Conservation (phyloP, 495 filamentous ascomycete genomes). For the Achaetomiella virescens region DNA sequence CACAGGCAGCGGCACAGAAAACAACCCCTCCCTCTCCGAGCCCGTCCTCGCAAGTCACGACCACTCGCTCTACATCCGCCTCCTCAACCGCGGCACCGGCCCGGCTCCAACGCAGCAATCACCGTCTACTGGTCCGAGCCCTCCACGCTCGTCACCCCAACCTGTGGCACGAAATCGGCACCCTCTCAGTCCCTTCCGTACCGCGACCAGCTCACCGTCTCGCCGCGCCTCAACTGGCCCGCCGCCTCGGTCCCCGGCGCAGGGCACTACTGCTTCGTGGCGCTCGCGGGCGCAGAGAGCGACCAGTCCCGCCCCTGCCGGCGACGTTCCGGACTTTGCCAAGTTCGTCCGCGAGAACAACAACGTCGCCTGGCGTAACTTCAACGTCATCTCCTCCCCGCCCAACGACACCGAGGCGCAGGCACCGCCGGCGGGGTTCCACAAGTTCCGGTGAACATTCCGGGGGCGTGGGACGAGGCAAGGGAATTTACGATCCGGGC, state of each 20-base stretch:
- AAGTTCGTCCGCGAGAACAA: slow-evolving; percentile 4
- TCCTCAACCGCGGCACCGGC: slow-evolving; percentile 5
- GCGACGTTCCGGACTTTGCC: background rate
- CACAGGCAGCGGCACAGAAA: background rate
- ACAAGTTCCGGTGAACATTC: background rate
- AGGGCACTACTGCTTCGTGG: slow-evolving; percentile 9
- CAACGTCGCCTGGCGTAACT: slow-evolving; percentile 6
- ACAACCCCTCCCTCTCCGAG: slow-evolving; percentile 2
- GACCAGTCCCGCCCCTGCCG: background rate
- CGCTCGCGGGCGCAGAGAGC: background rate
- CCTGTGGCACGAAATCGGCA: slow-evolving; percentile 4
- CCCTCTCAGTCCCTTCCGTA: background rate
- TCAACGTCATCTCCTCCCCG: background rate
- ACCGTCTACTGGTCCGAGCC: slow-evolving; percentile 5
- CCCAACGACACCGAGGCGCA: background rate
- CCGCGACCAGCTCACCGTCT: background rate
- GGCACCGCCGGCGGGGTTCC: background rate
- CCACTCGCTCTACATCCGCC: slow-evolving; percentile 8
- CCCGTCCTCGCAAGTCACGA: background rate
- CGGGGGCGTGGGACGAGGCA: background rate
- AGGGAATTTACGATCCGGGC: background rate
- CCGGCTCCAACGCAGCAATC: background rate
- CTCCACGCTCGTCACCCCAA: slow-evolving; percentile 7
- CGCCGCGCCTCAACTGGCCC: slow-evolving; percentile 3
- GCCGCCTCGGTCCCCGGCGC: background rate